phyloP scores from a whole-genome alignment of 2,329 filamentous ascomycete species.

The Colletotrichum musae region DNA sequence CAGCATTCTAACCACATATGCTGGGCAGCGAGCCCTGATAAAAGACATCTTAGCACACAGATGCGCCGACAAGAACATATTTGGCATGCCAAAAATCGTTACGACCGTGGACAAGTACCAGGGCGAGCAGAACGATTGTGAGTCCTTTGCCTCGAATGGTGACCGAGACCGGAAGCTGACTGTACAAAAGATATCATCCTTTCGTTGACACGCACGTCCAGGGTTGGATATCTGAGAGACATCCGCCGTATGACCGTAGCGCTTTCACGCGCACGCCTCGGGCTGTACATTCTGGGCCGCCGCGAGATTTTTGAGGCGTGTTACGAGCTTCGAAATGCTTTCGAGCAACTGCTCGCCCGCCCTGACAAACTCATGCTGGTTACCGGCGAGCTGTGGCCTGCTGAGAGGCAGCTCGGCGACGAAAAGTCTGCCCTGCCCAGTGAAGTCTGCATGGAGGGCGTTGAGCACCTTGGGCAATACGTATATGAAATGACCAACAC shows the following conservation, averaged over 20 bases:
- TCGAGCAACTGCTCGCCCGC: constrained; percentile 82
- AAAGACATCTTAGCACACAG: constrained; percentile 87
- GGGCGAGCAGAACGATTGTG: constrained; percentile 99
- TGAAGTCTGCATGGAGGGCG: constrained; percentile 84
- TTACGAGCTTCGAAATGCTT: constrained; percentile 89
- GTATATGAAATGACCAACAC: constrained; percentile 94
- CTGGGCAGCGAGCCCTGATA: constrained; percentile 90
- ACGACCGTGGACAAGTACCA: constrained; percentile 99
- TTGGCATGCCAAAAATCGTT: constrained; percentile 90
- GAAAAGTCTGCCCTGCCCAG: constrained; percentile 65
- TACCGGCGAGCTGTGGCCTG: constrained; percentile 89
- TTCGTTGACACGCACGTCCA: constrained; percentile 89
- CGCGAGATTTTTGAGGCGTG: constrained; percentile 90
- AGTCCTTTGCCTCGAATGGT: constrained; percentile 55
- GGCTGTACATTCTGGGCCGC: constrained; percentile 92
- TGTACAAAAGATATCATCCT: constrained; percentile 85
- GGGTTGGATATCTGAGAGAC: constrained; percentile 93
- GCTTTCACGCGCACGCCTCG: constrained; percentile 90
- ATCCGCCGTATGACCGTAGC: constrained; percentile 95
- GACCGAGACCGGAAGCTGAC: constrained; percentile 42
- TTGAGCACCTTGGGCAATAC: constrained; percentile 96
- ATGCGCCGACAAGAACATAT: constrained; percentile 86
- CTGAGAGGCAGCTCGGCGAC: constrained; percentile 67
- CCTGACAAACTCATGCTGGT: constrained; percentile 86
- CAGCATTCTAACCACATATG: constrained; percentile 92